Conservation (phyloP, 2,329 filamentous ascomycete genomes). For the Botrytis fabae region DNA sequence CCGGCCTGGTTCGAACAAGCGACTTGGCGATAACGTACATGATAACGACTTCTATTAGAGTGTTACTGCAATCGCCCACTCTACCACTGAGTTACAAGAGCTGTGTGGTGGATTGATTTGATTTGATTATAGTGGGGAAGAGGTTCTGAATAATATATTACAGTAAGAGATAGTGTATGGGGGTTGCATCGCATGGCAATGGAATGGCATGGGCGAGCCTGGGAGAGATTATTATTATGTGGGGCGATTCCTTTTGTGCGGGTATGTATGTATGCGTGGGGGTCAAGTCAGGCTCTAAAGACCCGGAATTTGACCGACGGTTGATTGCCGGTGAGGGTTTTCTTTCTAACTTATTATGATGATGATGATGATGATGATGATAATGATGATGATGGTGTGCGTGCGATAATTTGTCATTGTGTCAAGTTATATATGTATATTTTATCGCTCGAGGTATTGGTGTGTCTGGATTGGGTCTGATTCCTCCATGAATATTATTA, state of each 20-base stretch:
- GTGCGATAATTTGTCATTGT: no score
- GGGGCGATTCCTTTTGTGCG: background rate
- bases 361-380: no score
- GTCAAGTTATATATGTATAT: no score
- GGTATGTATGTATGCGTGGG: background rate
- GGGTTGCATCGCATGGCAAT: no score
- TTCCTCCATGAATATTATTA: background rate
- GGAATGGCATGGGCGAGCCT: no score
- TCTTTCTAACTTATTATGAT: background rate
- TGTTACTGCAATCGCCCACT: constrained; percentile 22
- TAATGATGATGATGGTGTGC: no score
- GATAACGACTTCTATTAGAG: background rate
- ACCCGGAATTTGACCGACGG: background rate
- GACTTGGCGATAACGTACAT: constrained; percentile 10
- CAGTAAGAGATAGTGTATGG: background rate
- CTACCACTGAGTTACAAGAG: constrained; percentile 23
- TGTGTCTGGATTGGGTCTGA: background rate
- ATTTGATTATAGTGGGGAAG: background rate
- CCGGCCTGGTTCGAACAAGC: constrained; percentile 22
- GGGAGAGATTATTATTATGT: background rate
- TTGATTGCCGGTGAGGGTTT: background rate
- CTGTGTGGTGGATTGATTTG: no score
- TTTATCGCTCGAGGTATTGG: background rate
- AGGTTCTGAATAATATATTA: fast-evolving
- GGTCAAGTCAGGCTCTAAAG: background rate